phyloP scores from a whole-genome alignment of 2,329 filamentous ascomycete species.

The Botryosphaeria dothidea region DNA sequence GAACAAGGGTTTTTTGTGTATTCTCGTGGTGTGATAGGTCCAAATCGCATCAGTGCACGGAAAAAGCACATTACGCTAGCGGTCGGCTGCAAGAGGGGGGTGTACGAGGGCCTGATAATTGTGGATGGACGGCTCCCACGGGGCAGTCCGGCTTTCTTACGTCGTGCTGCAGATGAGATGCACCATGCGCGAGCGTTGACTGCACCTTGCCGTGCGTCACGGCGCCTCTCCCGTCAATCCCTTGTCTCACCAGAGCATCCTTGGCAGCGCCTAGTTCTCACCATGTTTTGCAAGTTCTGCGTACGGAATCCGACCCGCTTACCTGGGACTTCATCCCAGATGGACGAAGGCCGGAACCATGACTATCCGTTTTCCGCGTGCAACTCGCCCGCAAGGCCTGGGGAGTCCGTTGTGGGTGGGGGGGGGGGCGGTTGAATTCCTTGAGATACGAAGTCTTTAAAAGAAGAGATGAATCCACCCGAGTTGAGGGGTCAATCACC shows the following conservation, averaged over 20 bases:
- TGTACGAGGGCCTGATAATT: too few relatives aligned
- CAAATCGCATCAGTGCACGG: too few relatives aligned
- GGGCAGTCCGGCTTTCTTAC: background rate
- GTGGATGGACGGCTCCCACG: too few relatives aligned
- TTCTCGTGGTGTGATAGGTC: too few relatives aligned
- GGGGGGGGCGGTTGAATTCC: too few relatives aligned
- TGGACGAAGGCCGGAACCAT: background rate
- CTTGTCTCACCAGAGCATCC: background rate
- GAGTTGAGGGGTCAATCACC: too few relatives aligned
- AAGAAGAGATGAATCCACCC: too few relatives aligned
- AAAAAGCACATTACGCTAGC: too few relatives aligned
- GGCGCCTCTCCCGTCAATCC: background rate
- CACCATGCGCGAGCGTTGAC: background rate
- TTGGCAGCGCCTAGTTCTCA: background rate
- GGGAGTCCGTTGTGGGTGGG: too few relatives aligned
- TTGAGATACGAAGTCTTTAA: background rate
- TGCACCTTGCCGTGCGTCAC: background rate
- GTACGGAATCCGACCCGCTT: background rate
- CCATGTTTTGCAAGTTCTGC: background rate
- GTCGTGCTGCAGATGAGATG: background rate
- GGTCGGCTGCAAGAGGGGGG: too few relatives aligned
- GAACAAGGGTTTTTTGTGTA: too few relatives aligned
- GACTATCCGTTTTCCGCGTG: background rate
- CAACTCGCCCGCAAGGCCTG: too few relatives aligned
- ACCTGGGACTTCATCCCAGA: background rate